phyloP scores from a whole-genome alignment of 2,329 filamentous ascomycete genomes.

The Ambrosiella xylebori region DNA sequence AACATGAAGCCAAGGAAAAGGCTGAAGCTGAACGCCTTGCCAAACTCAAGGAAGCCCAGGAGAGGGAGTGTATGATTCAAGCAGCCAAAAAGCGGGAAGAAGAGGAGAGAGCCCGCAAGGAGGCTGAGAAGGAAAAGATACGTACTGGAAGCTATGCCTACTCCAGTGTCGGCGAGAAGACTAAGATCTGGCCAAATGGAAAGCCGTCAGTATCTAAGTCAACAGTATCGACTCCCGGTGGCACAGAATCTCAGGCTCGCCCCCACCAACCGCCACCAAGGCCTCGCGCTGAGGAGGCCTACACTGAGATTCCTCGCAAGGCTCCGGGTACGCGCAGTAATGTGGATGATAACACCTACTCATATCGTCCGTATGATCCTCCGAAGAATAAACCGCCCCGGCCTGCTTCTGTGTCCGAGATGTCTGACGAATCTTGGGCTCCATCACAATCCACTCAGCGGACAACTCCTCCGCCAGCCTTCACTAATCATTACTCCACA shows the following conservation, averaged over 20 bases:
- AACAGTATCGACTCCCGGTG: constrained; percentile 14
- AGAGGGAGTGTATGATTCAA: constrained; percentile 16
- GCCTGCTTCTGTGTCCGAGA: constrained; percentile 48
- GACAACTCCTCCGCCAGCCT: constrained; percentile 67
- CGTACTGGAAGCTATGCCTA: constrained; percentile 34
- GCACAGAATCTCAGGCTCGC: constrained; percentile 15
- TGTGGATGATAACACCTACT: constrained; percentile 46
- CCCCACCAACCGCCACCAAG: constrained; percentile 16
- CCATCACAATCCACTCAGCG: constrained; percentile 67
- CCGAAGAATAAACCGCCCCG: constrained; percentile 40
- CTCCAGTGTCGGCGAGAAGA: constrained; percentile 49
- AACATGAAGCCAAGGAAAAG: constrained; percentile 20
- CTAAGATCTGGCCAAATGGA: constrained; percentile 51
- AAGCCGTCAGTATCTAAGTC: constrained; percentile 25
- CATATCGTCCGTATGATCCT: constrained; percentile 62
- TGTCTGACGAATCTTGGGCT: constrained; percentile 73
- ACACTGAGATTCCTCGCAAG: constrained; percentile 23
- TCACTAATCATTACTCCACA: constrained; percentile 64
- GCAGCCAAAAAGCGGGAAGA: constrained; percentile 23
- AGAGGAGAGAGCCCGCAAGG: constrained; percentile 24
- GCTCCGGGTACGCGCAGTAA: constrained; percentile 27
- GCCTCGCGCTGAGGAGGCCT: constrained; percentile 12
- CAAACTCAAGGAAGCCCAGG: constrained; percentile 21
- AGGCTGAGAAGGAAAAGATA: constrained; percentile 20
- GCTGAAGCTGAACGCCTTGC: constrained; percentile 21